Base-by-base conservation (phyloP, 2,329 filamentous ascomycete species). In the Drechslerella dactyloides region DNA sequence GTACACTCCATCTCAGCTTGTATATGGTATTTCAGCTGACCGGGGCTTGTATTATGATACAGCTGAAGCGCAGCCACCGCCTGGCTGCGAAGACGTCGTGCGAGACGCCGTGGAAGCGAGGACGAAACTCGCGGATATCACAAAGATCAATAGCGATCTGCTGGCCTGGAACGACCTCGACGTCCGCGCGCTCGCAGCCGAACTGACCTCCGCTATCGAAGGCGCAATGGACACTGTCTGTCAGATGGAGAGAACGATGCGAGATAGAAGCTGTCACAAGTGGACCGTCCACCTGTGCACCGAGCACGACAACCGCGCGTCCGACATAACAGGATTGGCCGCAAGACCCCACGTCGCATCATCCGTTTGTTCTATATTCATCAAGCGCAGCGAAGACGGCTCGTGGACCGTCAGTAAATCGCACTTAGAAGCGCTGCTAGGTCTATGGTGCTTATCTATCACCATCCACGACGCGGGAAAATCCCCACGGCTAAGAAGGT, bases 371-470 rank as follows among this genome's bases (percentile, higher is more conserved):
- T 23, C 40, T 68, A 40, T 42, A 2, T 42, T 17, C 37, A 42
- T 42, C 4, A 17, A 42, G 37, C 13, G 37, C 4, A 5, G 64
- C 1, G 58, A 58, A 11, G 46, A 48, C 3, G 10, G 56, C 8
- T 60, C 55, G 0, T 73, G 68, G 68, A 55, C 51, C 11, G 40
- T 44, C 2, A 57, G 51, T 11, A 15, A 35, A 6, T 37, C 61
- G 8, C 53, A 66, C 37, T 33, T 73, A n/a, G 60, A 73, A 21
- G 50, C 68, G 13, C 21, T 66, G 1, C 35, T 73, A 2, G 55
- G 60, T 1, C 46, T 73, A 13, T 73, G 68, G 68, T 46, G 57
- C 23, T 37, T 72, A 17, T 72, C 68, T 5, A 56, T 60, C 2
- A 60, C 53, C 19, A 44, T 55, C 1, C 54, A 69, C 19, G 56